Percentiles rank a stretch among this genome's conserved stretches.
Evolutionary conservation across 129 eudicot species (phyloP).

Genomic region (Solidago caesia): DNA sequence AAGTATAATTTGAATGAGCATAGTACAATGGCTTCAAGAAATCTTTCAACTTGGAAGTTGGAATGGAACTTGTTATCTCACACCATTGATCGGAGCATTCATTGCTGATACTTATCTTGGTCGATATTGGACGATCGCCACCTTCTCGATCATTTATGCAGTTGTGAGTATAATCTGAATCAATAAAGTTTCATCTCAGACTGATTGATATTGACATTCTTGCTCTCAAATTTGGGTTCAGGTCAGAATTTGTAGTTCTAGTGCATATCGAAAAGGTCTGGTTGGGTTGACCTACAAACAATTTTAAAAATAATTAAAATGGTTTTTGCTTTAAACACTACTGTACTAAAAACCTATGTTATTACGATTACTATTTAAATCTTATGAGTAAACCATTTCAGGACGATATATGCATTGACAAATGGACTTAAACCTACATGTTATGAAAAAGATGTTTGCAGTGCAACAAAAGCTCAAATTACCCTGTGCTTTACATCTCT

Average conservation of each 20-base stretch:
- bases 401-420: too few relatives aligned
- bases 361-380: too few relatives aligned
- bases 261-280: too few relatives aligned
- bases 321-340: too few relatives aligned
- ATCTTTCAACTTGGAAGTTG: background rate
- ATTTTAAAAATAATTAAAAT: too few relatives aligned
- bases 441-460: slow-evolving; percentile 38
- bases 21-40: background rate
- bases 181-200: too few relatives aligned
- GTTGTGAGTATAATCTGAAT: background rate
- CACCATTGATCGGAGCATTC: background rate
- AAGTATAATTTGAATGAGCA: background rate
- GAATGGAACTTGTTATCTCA: background rate
- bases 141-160: background rate
- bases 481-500: slow-evolving; percentile 42
- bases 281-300: too few relatives aligned
- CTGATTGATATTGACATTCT: too few relatives aligned
- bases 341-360: too few relatives aligned
- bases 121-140: background rate
- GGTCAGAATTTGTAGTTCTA: too few relatives aligned
- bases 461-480: slow-evolving; percentile 43
- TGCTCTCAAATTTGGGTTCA: too few relatives aligned
- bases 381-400: too few relatives aligned
- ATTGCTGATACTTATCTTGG: background rate
- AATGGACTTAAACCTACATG: slow-evolving; percentile 57